phyloP scores from a whole-genome alignment of 768 basidiomycete species.

The Rickenella mellea region DNA sequence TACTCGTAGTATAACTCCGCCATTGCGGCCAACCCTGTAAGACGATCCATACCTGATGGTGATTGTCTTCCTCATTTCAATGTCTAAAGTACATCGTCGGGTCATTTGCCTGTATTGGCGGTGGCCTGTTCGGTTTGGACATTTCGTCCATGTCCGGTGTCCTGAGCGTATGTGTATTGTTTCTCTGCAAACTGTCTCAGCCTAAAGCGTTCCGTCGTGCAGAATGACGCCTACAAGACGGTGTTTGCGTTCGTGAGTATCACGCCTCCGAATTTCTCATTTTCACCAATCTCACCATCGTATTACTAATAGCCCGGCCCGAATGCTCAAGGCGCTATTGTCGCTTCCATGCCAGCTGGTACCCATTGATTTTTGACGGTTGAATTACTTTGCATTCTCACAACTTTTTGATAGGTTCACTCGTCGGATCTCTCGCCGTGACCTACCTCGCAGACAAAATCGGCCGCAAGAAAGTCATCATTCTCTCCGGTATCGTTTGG shows the following conservation, averaged over 20 bases:
- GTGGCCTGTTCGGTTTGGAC: conserved; percentile 72
- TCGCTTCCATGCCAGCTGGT: conserved; percentile 76
- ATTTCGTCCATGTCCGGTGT: conserved; percentile 80
- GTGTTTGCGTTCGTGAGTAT: conserved; percentile 17
- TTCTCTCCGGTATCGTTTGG: conserved; percentile 62
- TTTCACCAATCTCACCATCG: not conserved
- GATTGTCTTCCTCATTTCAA: not conserved
- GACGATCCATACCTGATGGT: not conserved
- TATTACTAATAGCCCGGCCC: conserved; percentile 31
- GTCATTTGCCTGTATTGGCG: conserved; percentile 74
- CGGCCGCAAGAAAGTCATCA: conserved; percentile 59
- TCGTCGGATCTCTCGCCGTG: conserved; percentile 56
- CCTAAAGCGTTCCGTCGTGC: not conserved
- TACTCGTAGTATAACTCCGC: not conserved
- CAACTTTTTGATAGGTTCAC: too few species aligned
- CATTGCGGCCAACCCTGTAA: not conserved
- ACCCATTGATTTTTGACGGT: too few species aligned
- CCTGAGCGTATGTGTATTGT: conserved; percentile 34
- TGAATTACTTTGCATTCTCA: too few species aligned
- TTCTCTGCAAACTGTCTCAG: not conserved
- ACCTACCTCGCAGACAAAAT: conserved; percentile 53
- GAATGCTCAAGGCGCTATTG: conserved; percentile 59
- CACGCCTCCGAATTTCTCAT: not conserved
- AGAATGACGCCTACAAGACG: conserved; percentile 25
- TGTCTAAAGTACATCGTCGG: conserved; percentile 60